Conservation (phyloP, 306 rosid species). For the Pyrus communis region DNA sequence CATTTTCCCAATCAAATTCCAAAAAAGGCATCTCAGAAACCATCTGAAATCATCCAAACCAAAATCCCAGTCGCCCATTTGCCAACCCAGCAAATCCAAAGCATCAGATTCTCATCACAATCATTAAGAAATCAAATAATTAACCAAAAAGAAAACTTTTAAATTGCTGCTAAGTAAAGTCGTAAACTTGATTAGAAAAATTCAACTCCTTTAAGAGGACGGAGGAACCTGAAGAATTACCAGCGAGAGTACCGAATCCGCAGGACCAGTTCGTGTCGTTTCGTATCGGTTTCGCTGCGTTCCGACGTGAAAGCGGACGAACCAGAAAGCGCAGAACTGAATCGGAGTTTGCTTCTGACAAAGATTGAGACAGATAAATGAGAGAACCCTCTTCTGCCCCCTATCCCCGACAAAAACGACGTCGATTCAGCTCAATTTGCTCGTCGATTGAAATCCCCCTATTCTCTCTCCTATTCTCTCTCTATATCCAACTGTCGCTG, state of each 20-base stretch:
- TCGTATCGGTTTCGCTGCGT: slow-evolving; percentile 9
- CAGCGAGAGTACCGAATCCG: background rate
- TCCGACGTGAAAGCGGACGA: slow-evolving; percentile 12
- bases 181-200: background rate
- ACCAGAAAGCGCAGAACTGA: slow-evolving; percentile 21
- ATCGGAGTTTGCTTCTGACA: slow-evolving; percentile 31
- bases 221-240: background rate
- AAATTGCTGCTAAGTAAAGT: background rate
- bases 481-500: slow-evolving; percentile 30
- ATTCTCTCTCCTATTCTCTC: slow-evolving; percentile 9
- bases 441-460: slow-evolving; percentile 8
- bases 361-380: background rate
- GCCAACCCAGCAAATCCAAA: slow-evolving; percentile 2
- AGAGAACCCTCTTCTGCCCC: background rate
- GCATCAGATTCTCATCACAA: background rate
- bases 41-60: slow-evolving; percentile 14
- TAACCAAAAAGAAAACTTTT: background rate
- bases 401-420: slow-evolving; percentile 8
- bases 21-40: background rate
- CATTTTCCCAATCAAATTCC: background rate
- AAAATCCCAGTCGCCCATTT: background rate
- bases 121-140: background rate
- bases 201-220: background rate
- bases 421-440: slow-evolving; percentile 31
- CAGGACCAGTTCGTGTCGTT: background rate